A percentile compares a stretch with the other conserved stretches of the same genome.
These are phyloP conservation scores for Russula griseocarnosa DNA, from an alignment of 768 basidiomycete species.

Conservation along the genomic window DNA sequence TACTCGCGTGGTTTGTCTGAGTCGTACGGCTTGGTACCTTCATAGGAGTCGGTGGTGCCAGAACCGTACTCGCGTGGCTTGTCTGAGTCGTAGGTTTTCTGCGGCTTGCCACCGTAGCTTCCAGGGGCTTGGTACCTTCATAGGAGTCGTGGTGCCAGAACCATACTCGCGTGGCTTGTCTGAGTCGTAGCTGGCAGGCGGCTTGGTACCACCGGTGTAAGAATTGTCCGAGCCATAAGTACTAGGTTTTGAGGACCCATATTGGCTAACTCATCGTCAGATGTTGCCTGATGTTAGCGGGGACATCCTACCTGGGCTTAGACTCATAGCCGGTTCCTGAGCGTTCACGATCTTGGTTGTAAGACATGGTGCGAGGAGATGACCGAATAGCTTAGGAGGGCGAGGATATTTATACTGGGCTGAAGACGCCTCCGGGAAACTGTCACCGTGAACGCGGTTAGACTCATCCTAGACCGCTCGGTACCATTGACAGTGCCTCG, in stretches of 20 bases:
- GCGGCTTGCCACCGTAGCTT: background rate
- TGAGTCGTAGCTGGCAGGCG: constrained; percentile 27
- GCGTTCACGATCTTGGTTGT: constrained; percentile 14
- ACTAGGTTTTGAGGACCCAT: background rate
- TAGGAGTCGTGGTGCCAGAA: constrained; percentile 13
- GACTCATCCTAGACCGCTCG: too few relatives aligned
- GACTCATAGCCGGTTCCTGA: background rate
- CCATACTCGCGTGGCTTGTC: constrained; percentile 29
- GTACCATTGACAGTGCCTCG: background rate
- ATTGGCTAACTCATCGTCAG: constrained; percentile 4
- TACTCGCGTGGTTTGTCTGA: background rate
- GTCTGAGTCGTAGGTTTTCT: background rate
- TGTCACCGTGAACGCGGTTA: background rate
- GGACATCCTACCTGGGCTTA: background rate
- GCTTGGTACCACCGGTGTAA: constrained; percentile 5
- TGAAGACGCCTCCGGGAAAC: background rate
- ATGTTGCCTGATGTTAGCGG: background rate
- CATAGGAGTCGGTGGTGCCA: background rate
- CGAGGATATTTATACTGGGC: background rate
- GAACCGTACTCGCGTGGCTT: background rate
- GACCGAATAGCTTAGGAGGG: background rate
- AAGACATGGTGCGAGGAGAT: constrained; percentile 20
- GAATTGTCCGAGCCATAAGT: constrained; percentile 3
- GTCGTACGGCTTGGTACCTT: background rate
- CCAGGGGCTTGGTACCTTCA: constrained; percentile 3